These are phyloP conservation scores for Mortierella polycephala DNA, from an alignment of 371 early-diverging fungal species.

Conservation along the genomic window DNA sequence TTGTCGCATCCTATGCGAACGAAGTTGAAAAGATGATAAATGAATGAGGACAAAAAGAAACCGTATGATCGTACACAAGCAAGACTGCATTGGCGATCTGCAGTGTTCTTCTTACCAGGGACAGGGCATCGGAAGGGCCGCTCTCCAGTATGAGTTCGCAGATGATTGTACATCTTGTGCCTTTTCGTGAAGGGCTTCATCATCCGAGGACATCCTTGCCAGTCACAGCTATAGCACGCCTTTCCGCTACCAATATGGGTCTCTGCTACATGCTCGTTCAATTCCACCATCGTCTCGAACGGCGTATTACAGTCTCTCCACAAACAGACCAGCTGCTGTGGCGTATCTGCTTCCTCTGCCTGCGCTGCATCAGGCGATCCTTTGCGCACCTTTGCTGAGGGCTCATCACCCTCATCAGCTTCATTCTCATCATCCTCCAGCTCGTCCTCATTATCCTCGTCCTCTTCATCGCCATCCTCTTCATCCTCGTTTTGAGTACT, in stretches of 20 bases:
- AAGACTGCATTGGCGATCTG: too few relatives aligned
- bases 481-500: slow-evolving; percentile 39
- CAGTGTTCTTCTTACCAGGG: slow-evolving; percentile 28
- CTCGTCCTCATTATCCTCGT: slow-evolving; percentile 44
- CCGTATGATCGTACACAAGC: too few relatives aligned
- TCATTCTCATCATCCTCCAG: slow-evolving; percentile 50
- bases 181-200: slow-evolving; percentile 87
- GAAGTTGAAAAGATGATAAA: slow-evolving; percentile 30
- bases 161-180: slow-evolving; percentile 91
- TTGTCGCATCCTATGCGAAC: slow-evolving; percentile 75
- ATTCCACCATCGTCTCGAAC: slow-evolving; percentile 59
- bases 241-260: slow-evolving; percentile 75
- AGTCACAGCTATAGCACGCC: slow-evolving; percentile 83
- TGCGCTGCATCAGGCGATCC: slow-evolving; percentile 17
- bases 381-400: slow-evolving; percentile 17
- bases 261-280: slow-evolving; percentile 71
- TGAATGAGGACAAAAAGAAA: not conserved
- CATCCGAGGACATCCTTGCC: slow-evolving; percentile 83
- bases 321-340: slow-evolving; percentile 60
- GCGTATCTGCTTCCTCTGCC: slow-evolving; percentile 24
- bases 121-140: slow-evolving; percentile 72
- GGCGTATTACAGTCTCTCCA: slow-evolving; percentile 68
- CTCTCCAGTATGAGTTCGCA: slow-evolving; percentile 90
- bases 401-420: slow-evolving; percentile 32
- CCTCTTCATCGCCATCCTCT: slow-evolving; percentile 42